A percentile compares a stretch with the other conserved stretches of the same genome.
Evolutionary conservation across 148 eudicot species (phyloP).

Genomic region (Amaranthus hypochondriacus): DNA sequence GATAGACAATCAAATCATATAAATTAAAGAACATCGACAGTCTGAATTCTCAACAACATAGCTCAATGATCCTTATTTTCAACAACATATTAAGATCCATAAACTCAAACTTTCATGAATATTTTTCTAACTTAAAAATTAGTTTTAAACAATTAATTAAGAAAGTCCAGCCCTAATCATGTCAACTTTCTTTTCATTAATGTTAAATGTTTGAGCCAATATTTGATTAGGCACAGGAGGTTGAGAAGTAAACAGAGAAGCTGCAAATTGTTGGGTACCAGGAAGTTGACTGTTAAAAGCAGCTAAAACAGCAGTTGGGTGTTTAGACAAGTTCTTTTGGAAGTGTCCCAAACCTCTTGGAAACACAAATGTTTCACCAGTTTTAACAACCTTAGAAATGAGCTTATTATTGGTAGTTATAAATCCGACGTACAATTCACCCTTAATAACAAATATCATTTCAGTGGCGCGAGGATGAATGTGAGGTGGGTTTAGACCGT

Average conservation of each 20-base stretch:
- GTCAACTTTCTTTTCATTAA: conserved; percentile 16
- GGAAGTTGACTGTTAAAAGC: conserved; percentile 34
- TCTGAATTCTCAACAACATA: no score
- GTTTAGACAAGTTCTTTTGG: conserved; percentile 17
- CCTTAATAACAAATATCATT: conserved; percentile 15
- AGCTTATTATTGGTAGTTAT: conserved; percentile 22
- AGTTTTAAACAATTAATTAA: no score
- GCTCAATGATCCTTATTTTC: no score
- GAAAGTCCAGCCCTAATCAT: conserved; percentile 19
- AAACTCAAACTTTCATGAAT: no score
- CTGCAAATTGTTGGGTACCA: conserved; percentile 31
- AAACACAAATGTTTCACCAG: conserved; percentile 27
- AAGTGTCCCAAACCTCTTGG: conserved; percentile 30
- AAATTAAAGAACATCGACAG: no score
- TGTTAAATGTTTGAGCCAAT: conserved; percentile 21
- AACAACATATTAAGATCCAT: no score
- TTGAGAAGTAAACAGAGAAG: conserved; percentile 20
- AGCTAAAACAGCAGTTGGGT: conserved; percentile 26
- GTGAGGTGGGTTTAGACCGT: conserved; percentile 23
- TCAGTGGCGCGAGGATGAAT: conserved; percentile 18
- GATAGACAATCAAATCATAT: no score
- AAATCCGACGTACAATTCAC: conserved; percentile 27
- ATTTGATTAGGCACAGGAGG: conserved; percentile 25
- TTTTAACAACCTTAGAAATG: conserved; percentile 21
- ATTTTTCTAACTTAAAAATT: no score